These are phyloP conservation scores for Lasiosphaeria hispida DNA, from an alignment of 495 filamentous ascomycete genomes.

Conservation along the genomic window DNA sequence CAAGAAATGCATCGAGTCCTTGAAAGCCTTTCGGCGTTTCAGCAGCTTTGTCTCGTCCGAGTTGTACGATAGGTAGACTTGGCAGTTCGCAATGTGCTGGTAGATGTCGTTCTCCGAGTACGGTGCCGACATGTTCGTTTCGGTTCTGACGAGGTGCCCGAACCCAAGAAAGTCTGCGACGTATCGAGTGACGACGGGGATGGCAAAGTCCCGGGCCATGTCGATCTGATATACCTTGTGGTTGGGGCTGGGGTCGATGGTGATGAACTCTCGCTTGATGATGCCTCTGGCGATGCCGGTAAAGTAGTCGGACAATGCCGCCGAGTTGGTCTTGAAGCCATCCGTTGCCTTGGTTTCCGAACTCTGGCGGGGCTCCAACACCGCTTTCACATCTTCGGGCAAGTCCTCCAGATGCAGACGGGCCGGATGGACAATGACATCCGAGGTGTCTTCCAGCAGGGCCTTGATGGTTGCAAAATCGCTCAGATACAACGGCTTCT, in stretches of 20 bases:
- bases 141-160: slow-evolving; percentile 10
- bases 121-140: background rate
- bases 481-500: background rate
- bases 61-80: slow-evolving; percentile 20
- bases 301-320: slow-evolving; percentile 10
- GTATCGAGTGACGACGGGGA: slow-evolving; percentile 17
- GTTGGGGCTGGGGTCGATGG: slow-evolving; percentile 3
- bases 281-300: slow-evolving; percentile 5
- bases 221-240: slow-evolving; percentile 14
- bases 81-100: slow-evolving; percentile 24
- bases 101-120: slow-evolving; percentile 24
- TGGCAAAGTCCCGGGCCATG: slow-evolving; percentile 21
- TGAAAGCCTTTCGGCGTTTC: slow-evolving; percentile 17
- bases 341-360: background rate
- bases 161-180: slow-evolving; percentile 24
- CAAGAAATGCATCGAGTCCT: slow-evolving; percentile 10
- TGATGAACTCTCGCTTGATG: slow-evolving; percentile 15
- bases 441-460: background rate
- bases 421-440: slow-evolving; percentile 12
- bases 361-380: slow-evolving; percentile 1
- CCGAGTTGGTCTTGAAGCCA: background rate
- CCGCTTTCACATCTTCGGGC: slow-evolving; percentile 2
- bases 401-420: slow-evolving; percentile 9
- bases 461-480: background rate
- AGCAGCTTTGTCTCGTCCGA: slow-evolving; percentile 19